Conservation (phyloP, 2,329 filamentous ascomycete genomes). For the Talaromyces atroroseus region DNA sequence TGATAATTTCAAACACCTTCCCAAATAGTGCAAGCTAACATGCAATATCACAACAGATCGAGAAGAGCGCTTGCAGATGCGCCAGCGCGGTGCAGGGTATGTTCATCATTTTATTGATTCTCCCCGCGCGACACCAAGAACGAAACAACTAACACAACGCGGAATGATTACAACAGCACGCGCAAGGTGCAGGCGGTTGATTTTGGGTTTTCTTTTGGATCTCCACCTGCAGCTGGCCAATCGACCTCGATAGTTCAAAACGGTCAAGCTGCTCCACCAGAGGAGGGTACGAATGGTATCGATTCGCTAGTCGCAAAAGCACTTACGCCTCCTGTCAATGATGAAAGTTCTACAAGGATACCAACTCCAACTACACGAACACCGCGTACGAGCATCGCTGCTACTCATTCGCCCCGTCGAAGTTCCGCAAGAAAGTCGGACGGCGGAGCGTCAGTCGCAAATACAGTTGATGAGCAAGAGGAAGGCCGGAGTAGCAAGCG, state of each 20-base stretch:
- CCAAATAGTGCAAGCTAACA: not conserved
- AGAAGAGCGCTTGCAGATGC: slow-evolving; percentile 52
- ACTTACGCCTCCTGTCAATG: slow-evolving; percentile 11
- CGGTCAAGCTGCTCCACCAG: slow-evolving; percentile 16
- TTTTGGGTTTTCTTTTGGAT: slow-evolving; percentile 47
- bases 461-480: not conserved
- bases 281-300: slow-evolving; percentile 16
- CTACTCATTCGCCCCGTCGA: slow-evolving; percentile 24
- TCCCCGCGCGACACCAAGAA: slow-evolving; percentile 18
- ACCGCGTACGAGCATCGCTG: slow-evolving; percentile 7
- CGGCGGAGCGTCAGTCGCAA: not conserved
- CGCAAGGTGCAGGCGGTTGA: slow-evolving; percentile 44
- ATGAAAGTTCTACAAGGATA: slow-evolving; percentile 12
- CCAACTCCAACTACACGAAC: slow-evolving; percentile 16
- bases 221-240: slow-evolving; percentile 20
- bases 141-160: not conserved
- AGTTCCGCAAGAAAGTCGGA: slow-evolving; percentile 17
- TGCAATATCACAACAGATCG: slow-evolving; percentile 35
- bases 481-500: slow-evolving; percentile 12
- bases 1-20: slow-evolving; percentile 11
- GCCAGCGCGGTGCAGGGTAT: slow-evolving; percentile 54
- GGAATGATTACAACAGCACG: slow-evolving; percentile 31
- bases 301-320: slow-evolving; percentile 16
- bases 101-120: slow-evolving; percentile 20
- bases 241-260: slow-evolving; percentile 25